A percentile compares a stretch with the other conserved stretches of the same genome.
These are phyloP conservation scores for Gloeostereum incarnatum DNA, from an alignment of 768 basidiomycete species.

Conservation along the genomic window DNA sequence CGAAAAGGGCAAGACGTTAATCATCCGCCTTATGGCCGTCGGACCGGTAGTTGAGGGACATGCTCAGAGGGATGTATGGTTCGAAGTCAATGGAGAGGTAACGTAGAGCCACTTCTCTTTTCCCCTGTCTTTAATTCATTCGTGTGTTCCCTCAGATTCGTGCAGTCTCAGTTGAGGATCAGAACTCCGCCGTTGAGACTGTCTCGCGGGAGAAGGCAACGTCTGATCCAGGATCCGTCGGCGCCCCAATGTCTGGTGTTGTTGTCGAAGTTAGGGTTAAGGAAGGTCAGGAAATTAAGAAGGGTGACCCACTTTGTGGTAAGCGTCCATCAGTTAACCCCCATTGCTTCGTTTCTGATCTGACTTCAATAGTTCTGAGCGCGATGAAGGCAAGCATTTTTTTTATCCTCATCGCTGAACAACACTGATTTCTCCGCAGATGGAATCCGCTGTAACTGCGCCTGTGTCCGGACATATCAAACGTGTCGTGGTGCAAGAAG, in stretches of 20 bases:
- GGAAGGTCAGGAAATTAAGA: constrained; percentile 96
- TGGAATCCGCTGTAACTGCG: constrained; percentile 95
- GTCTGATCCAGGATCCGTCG: constrained; percentile 91
- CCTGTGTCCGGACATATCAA: constrained; percentile 96
- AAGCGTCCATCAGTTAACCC: constrained; percentile 22
- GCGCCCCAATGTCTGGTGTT: constrained; percentile 96
- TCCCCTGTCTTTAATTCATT: constrained; percentile 7
- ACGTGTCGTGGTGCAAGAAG: constrained; percentile 86
- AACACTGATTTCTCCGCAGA: constrained; percentile 38
- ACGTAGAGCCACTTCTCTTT: constrained; percentile 11
- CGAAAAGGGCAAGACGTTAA: constrained; percentile 94
- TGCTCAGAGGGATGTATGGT: constrained; percentile 95
- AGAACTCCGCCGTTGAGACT: constrained; percentile 94
- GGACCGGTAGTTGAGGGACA: constrained; percentile 88
- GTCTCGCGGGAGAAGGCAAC: constrained; percentile 93
- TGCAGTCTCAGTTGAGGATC: constrained; percentile 92
- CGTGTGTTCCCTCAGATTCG: constrained; percentile 53
- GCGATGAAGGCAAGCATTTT: constrained; percentile 77
- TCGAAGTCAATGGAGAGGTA: constrained; percentile 96
- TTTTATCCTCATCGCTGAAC: constrained; percentile 2
- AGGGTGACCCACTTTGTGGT: constrained; percentile 93
- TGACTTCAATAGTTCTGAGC: constrained; percentile 59
- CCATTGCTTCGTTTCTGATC: constrained; percentile 9
- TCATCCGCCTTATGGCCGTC: constrained; percentile 91
- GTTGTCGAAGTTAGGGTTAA: constrained; percentile 97